Base-by-base conservation (phyloP, 352 stramenopile species). In the Plasmopara muralis region DNA sequence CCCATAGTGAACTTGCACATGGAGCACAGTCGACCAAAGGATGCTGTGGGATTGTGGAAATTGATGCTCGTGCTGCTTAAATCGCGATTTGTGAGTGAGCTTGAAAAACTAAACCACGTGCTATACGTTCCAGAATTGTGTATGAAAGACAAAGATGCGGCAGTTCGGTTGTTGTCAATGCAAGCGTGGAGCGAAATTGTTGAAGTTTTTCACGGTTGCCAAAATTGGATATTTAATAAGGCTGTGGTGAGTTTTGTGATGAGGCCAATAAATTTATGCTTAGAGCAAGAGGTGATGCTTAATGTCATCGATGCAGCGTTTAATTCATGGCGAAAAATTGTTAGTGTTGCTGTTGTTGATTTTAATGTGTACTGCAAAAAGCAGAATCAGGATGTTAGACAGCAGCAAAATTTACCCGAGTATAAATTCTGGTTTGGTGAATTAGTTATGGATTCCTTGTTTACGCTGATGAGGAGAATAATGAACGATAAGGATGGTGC, bases 361-460 rank as follows among this genome's bases (percentile, higher is more conserved):
- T 89, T 87, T 50, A 84, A 78, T 33, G 45, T 35, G 2, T 74
- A 77, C 28, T 81, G 57, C 38, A 29, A 47, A 6, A 53, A 70
- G 20, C 43, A 58, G 0, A 59, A 49, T 2, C 30, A 50, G 1
- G 58, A 75, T 14, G 56, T 51, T 44, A 68, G 69, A 20, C 60
- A 53, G 7, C 37, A 53, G 31, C 55, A 70, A 49, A 72, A 54
- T 18, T 33, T 69, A 10, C 68, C 66, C 20, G 68, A 66, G 20
- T 87, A 72, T 71, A 89, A 77, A 47, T 66, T 59, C 7, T 87
- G 78, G 78, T 68, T 73, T 12, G 52, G 81, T 28, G 75, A 85
- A 47, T 43, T 79, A 0, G 47, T 85, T 0, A 57, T 62, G 5
- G 64, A 69, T 33, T 57, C 70, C 5, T 10, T 85, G 6, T 31